Percentiles rank a stretch among this genome's conserved stretches.
phyloP scores from a whole-genome alignment of 208 protist species.

The Wallacemonas rigidus region DNA sequence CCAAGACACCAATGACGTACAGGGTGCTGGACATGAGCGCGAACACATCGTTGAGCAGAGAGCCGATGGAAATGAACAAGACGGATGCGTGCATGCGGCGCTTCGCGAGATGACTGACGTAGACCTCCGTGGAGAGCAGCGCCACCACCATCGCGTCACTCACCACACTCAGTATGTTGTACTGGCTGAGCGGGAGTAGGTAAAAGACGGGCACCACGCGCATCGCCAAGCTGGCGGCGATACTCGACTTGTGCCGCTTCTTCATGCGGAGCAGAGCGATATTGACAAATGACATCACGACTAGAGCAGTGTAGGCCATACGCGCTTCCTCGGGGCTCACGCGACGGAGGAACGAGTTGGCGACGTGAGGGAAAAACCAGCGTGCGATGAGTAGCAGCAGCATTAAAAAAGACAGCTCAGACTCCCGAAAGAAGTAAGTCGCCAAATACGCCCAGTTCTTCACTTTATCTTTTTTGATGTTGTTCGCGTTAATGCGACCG shows the following conservation, averaged over 20 bases:
- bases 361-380: slow-evolving; percentile 42
- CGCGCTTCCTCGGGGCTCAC: slow-evolving; percentile 30
- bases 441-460: slow-evolving; percentile 78
- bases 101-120: slow-evolving; percentile 81
- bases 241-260: slow-evolving; percentile 61
- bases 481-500: slow-evolving; percentile 81
- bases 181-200: slow-evolving; percentile 69
- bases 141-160: slow-evolving; percentile 86
- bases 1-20: slow-evolving; percentile 85
- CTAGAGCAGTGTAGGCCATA: slow-evolving; percentile 46
- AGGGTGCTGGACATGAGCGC: slow-evolving; percentile 58
- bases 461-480: slow-evolving; percentile 72
- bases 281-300: slow-evolving; percentile 67
- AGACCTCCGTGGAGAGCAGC: slow-evolving; percentile 85
- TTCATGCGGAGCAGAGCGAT: slow-evolving; percentile 69
- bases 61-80: slow-evolving; percentile 79
- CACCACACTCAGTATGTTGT: slow-evolving; percentile 74
- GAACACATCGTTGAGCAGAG: slow-evolving; percentile 86
- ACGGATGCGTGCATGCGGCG: slow-evolving; percentile 89
- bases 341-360: slow-evolving; percentile 19
- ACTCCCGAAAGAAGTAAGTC: slow-evolving; percentile 82
- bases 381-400: slow-evolving; percentile 60
- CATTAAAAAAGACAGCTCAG: slow-evolving; percentile 76
- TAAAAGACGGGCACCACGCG: slow-evolving; percentile 82
- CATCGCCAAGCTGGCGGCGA: slow-evolving; percentile 60